Percentiles rank a stretch among this genome's conserved stretches.
Evolutionary conservation across 2,329 filamentous ascomycete species (phyloP).

Genomic region (Ceratocystis cacaofunesta): DNA sequence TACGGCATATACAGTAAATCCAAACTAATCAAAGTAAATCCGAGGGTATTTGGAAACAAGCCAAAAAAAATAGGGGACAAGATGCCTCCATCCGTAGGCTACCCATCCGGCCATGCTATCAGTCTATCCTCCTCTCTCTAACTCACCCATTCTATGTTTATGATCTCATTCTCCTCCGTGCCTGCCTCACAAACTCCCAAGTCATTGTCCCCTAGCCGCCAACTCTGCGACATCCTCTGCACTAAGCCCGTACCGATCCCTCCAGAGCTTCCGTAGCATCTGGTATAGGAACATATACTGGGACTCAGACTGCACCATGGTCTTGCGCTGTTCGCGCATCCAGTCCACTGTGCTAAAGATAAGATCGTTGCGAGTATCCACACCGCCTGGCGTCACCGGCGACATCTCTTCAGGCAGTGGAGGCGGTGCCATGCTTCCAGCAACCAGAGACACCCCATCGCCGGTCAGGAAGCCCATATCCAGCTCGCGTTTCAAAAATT

Average conservation of each 20-base stretch:
- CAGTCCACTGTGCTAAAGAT: conserved; percentile 66
- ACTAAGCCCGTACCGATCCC: conserved; percentile 41
- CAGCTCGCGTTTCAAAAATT: conserved; percentile 74
- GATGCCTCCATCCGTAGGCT: neutral
- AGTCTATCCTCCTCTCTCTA: neutral
- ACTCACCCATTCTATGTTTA: neutral
- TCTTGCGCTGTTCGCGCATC: conserved; percentile 73
- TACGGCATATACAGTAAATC: neutral
- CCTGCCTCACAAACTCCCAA: conserved; percentile 2
- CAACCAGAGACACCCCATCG: conserved; percentile 23
- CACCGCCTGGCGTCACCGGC: conserved; percentile 19
- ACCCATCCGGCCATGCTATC: neutral
- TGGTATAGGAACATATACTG: conserved; percentile 86
- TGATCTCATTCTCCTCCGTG: neutral
- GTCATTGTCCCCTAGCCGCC: neutral
- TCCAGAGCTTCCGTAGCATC: conserved; percentile 61
- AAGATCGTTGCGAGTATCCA: conserved; percentile 36
- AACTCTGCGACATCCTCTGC: conserved; percentile 10
- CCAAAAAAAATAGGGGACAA: neutral
- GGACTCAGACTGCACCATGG: conserved; percentile 83
- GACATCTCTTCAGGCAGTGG: conserved; percentile 18
- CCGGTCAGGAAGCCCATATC: conserved; percentile 53
- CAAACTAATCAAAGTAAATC: neutral
- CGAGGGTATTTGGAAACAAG: neutral
- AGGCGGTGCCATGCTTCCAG: conserved; percentile 1